Percentiles rank a stretch among this genome's conserved stretches.
Evolutionary conservation across 345 rosid species (phyloP).

Genomic region (Fremontodendron californicum): DNA sequence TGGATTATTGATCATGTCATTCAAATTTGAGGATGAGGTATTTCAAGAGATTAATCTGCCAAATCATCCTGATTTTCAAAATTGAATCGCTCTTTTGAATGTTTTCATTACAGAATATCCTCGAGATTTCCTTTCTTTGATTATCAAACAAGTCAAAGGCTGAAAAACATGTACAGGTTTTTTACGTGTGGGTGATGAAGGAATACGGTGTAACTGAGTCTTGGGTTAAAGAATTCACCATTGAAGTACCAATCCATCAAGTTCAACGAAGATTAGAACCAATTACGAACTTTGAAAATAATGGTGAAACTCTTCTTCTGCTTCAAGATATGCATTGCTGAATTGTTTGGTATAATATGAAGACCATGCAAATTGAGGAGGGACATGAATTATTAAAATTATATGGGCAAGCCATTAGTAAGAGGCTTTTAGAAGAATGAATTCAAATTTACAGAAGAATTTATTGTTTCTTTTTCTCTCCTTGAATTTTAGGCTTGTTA

Average conservation of each 20-base stretch:
- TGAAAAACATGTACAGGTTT: neutral
- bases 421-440: neutral
- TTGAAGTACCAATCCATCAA: neutral
- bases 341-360: neutral
- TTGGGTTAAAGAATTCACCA: neutral
- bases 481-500: too few species aligned
- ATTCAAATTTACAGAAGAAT: too few species aligned
- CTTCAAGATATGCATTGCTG: neutral
- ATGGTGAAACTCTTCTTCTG: neutral
- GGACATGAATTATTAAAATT: neutral
- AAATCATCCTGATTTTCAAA: too few species aligned
- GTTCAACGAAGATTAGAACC: neutral
- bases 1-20: neutral
- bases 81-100: too few species aligned
- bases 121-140: neutral
- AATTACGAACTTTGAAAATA: neutral
- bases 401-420: neutral
- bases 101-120: neutral
- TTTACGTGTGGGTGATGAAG: neutral
- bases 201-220: neutral
- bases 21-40: neutral
- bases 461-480: too few species aligned
- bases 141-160: neutral
- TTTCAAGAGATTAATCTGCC: neutral
- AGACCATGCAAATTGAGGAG: neutral